Evolutionary conservation across 352 stramenopile genomes (phyloP).

Genomic region (Phytophthora parvispora): DNA sequence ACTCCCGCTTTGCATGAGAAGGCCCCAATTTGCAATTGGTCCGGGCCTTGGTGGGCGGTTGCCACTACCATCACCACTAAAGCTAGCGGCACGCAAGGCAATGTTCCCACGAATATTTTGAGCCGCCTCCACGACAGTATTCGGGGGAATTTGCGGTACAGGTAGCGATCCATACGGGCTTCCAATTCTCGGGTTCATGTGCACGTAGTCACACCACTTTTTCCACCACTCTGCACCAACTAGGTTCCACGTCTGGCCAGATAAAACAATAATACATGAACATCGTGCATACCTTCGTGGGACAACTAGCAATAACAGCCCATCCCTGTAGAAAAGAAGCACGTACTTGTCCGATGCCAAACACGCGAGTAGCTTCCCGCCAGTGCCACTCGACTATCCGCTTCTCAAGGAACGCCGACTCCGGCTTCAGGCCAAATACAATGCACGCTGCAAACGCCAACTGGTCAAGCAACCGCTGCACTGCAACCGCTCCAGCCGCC

Average conservation of each 20-base stretch:
- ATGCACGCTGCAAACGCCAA: conserved; percentile 82
- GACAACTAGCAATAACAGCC: conserved; percentile 35
- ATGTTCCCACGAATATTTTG: conserved; percentile 47
- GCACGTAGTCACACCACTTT: conserved; percentile 82
- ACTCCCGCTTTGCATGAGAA: conserved; percentile 82
- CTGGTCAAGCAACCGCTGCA: conserved; percentile 74
- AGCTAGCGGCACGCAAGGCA: conserved; percentile 25
- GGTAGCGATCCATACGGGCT: conserved; percentile 65
- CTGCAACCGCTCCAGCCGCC: conserved; percentile 41
- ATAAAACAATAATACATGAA: conserved; percentile 16
- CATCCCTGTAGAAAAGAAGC: not conserved
- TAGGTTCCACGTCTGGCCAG: conserved; percentile 75
- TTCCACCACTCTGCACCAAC: conserved; percentile 82
- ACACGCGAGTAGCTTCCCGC: conserved; percentile 52
- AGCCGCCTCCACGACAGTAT: conserved; percentile 41
- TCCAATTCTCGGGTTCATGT: conserved; percentile 71
- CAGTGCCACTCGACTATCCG: conserved; percentile 84
- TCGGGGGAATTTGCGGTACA: conserved; percentile 60
- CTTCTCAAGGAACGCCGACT: conserved; percentile 72
- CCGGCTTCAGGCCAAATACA: conserved; percentile 81
- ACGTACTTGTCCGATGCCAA: conserved; percentile 67
- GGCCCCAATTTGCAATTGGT: conserved; percentile 84
- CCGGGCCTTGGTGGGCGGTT: conserved; percentile 52
- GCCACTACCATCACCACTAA: conserved; percentile 16
- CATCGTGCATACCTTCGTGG: conserved; percentile 24